Base-by-base conservation (phyloP, 108 stramenopile species). In the Cyclotella cryptica region DNA sequence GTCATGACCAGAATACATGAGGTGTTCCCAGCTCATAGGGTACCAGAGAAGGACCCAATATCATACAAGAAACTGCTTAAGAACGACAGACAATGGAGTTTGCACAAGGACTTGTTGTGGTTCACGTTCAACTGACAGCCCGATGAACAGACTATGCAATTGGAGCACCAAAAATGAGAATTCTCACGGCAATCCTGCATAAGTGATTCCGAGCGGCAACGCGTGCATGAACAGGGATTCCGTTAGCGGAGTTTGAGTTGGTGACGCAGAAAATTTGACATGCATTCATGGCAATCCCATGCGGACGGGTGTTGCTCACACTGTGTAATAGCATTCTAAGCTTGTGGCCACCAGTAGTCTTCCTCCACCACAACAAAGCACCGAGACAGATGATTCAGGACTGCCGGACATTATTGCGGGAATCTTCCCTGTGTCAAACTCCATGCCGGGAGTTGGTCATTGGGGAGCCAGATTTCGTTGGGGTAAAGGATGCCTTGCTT, bases 11-110 rank as follows among this genome's bases (percentile, higher is more conserved):
- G 58, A 12, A 73, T 63, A n/a, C 58, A 73, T 28, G 59, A 28
- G 41, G 72, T 73, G 12, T 64, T 73, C 27, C 55, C 55, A 19
- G 55, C 12, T 11, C 10, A 13, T 22, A 19, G 17, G 18, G 21
- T 10, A 10, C 55, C 55, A n/a, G 10, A 10, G 18, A 22, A 57
- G 29, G 85, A 85, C 57, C 84, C 84, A 15, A 57, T 71, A 0
- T 43, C 72, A 19, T 24, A 39, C 43, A 73, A 62, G 27, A 62
- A 64, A 26, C 14, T 64, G 60, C 11, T 19, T 19, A 18, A 62
- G 45, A 30, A 28, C 8, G 62, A 62, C 12, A 42, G 29, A 12
- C 9, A 22, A 18, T 47, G 27, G 62, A n/a, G 17, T 10, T 22
- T 57, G 19, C 19, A 57, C 12, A 57, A 57, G 21, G 19, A 57